Base-by-base conservation (phyloP, 2,329 filamentous ascomycete species). In the Scolecobasidium constrictum region DNA sequence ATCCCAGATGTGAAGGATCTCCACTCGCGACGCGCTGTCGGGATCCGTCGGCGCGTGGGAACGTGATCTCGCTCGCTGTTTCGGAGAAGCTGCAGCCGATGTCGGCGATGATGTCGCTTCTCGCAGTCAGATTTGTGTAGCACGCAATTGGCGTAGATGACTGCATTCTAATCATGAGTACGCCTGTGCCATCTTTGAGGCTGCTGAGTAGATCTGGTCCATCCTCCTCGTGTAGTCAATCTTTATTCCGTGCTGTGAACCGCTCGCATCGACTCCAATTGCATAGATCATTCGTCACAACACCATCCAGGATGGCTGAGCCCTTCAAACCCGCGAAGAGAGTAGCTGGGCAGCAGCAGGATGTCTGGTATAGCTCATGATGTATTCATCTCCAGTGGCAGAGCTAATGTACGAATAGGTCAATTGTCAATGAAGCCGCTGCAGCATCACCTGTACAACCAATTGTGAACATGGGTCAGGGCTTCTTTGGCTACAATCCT, bases 401-500 rank as follows among this genome's bases (percentile, higher is more conserved):
- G 22, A 22, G 11, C 35, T 7, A 19, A 31, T 40, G 23, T 39
- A 35, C 40, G 31, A 40, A 13, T 46, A 77, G 73, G 73, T 74
- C 75, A 15, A 81, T 81, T 50, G 73, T 81, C 57, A 81, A 81
- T 50, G 78, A 81, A 59, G 78, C 77, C 3, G 77, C 77, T 4
- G 73, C 75, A 11, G 72, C 73, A 36, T 78, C 75, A 16, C 73
- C 75, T 2, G 68, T 79, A 34, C 72, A 79, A 58, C 77, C 77
- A 40, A 78, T 81, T 47, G 73, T 80, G 47, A 81, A 81, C 59
- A 80, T 81, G 76, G 78, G 78, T 40, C 78, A 81, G 61, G 77
- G 77, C 43, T 86, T 86, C 71, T 88, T 86, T 53, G 90, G 90
- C 46, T 96, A 96, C 64, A 96, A 96, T 58, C 90, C 90, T 44